Conservation (phyloP, 1,284 basidiomycete genomes). For the Austropuccinia psidii region DNA sequence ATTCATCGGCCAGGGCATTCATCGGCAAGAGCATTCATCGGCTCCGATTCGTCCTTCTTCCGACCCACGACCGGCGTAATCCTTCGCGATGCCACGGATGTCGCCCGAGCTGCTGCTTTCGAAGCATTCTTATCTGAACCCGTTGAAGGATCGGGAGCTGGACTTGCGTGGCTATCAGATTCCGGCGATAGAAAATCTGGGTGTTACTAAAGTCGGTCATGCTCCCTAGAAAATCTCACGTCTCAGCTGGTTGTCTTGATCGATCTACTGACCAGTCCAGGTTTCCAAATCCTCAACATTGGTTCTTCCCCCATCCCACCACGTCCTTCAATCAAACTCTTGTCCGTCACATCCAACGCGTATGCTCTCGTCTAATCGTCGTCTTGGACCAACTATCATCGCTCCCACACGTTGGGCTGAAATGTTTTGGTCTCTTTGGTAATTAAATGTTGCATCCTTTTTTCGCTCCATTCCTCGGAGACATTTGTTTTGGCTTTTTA, state of each 20-base stretch:
- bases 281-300: background rate
- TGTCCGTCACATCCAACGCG: no score
- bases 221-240: background rate
- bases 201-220: constrained; percentile 73
- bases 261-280: background rate
- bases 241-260: background rate
- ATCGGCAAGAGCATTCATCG: no score
- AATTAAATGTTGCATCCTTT: no score
- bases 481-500: no score
- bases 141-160: constrained; percentile 86
- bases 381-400: background rate
- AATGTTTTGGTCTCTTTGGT: no score
- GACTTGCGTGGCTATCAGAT: constrained; percentile 94
- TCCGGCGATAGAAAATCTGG: constrained; percentile 96
- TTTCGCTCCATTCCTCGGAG: no score
- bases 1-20: no score
- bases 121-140: constrained; percentile 70
- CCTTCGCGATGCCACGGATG: constrained; percentile 33
- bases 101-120: constrained; percentile 68
- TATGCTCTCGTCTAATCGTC: background rate
- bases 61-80: no score
- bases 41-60: no score
- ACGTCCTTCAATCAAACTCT: no score
- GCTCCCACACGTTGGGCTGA: no score
- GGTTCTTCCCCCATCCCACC: no score